phyloP scores from a whole-genome alignment of 768 basidiomycete species.

The Mycena rebaudengoi region DNA sequence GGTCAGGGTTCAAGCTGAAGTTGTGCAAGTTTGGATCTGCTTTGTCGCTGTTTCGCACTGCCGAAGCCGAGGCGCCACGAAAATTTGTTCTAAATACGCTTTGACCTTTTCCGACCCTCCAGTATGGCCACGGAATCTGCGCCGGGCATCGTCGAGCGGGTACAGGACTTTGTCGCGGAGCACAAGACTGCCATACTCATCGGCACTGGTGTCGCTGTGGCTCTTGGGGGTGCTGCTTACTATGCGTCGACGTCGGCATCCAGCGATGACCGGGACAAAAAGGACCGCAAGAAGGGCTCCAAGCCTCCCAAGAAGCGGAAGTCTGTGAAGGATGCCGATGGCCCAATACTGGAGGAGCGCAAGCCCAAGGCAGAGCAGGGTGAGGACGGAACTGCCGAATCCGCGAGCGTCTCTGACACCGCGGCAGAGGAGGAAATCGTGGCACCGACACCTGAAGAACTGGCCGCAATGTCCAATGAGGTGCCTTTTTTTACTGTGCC shows the following conservation, averaged over 20 bases:
- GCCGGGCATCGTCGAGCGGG: conserved; percentile 60
- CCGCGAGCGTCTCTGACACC: conserved; percentile 23
- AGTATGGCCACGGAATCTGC: conserved; percentile 21
- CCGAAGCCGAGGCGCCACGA: conserved; percentile 26
- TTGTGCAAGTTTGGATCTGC: too few species aligned
- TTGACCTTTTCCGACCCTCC: not conserved
- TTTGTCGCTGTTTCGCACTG: too few species aligned
- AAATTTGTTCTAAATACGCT: conserved; percentile 18
- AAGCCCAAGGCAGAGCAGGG: conserved; percentile 52
- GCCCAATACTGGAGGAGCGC: conserved; percentile 84
- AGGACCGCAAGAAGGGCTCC: conserved; percentile 45
- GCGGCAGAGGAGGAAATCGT: conserved; percentile 50
- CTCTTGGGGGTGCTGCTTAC: conserved; percentile 80
- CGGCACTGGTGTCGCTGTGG: conserved; percentile 76
- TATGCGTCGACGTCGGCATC: conserved; percentile 67
- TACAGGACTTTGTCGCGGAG: conserved; percentile 75
- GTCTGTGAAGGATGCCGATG: conserved; percentile 63
- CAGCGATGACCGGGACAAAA: conserved; percentile 42
- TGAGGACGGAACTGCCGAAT: too few species aligned
- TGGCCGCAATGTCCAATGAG: conserved; percentile 65
- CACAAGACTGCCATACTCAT: conserved; percentile 81
- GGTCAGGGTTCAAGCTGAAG: too few species aligned
- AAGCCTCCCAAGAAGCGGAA: conserved; percentile 66
- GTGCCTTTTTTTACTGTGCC: conserved; percentile 44
- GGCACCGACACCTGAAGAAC: conserved; percentile 56